Conservation (phyloP, 2,329 filamentous ascomycete genomes). For the Metarhizium robertsii region DNA sequence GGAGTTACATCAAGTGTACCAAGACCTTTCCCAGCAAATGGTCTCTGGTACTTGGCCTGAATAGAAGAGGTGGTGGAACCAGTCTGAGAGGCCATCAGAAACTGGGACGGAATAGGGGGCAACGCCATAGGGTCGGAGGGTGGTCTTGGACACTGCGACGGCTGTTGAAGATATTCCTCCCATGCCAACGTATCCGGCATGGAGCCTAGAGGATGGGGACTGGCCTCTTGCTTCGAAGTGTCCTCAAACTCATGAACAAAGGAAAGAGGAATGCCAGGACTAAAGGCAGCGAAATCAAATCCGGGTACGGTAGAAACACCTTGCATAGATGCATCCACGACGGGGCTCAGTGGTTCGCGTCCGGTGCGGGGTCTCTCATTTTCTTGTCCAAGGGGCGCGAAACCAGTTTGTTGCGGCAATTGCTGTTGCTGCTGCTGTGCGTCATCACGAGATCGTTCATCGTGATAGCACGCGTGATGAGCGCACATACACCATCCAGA, state of each 20-base stretch:
- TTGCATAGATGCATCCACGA: constrained; percentile 37
- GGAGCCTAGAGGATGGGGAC: constrained; percentile 26
- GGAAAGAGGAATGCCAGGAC: constrained; percentile 20
- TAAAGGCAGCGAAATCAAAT: constrained; percentile 32
- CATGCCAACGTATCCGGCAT: constrained; percentile 49
- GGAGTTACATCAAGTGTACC: constrained; percentile 31
- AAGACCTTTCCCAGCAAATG: constrained; percentile 47
- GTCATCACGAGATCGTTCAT: constrained; percentile 26
- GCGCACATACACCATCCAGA: constrained; percentile 51
- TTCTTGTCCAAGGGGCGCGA: constrained; percentile 31
- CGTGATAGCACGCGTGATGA: constrained; percentile 54
- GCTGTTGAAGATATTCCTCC: constrained; percentile 33
- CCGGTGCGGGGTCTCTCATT: constrained; percentile 40
- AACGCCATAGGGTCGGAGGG: constrained; percentile 14
- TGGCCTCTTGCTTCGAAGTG: constrained; percentile 15
- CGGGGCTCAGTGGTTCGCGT: constrained; percentile 43
- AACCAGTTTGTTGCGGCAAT: constrained; percentile 10
- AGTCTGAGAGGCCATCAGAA: constrained; percentile 40
- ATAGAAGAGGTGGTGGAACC: constrained; percentile 43
- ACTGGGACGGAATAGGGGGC: constrained; percentile 41
- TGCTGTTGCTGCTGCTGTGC: constrained; percentile 12
- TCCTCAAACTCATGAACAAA: constrained; percentile 22
- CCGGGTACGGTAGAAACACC: constrained; percentile 25
- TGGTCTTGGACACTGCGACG: constrained; percentile 15
- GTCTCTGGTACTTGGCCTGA: constrained; percentile 40